These are phyloP conservation scores for Phalaenopsis equestris DNA, from an alignment of 106 monocot species.

Conservation along the genomic window DNA sequence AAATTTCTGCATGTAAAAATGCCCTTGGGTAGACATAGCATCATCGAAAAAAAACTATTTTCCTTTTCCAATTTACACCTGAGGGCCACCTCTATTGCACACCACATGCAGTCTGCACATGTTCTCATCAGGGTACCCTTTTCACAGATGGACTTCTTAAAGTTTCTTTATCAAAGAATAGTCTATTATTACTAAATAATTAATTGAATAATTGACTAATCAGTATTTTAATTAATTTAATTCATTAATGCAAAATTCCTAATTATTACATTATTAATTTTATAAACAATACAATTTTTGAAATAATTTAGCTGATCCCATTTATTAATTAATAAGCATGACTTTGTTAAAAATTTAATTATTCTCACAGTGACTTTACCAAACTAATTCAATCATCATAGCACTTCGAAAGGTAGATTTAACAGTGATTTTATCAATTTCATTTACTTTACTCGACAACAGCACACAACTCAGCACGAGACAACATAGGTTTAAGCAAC, in stretches of 20 bases:
- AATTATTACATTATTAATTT: neutral
- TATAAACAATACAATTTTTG: neutral
- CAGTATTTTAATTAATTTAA: neutral
- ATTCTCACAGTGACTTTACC: neutral
- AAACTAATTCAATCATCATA: neutral
- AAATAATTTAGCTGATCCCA: neutral
- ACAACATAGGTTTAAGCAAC: neutral
- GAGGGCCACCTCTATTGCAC: too few relatives aligned
- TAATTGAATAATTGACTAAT: too few relatives aligned
- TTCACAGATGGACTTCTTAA: too few relatives aligned
- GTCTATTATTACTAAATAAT: too few relatives aligned
- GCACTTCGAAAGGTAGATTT: neutral
- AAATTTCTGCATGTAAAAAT: too few relatives aligned
- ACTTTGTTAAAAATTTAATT: neutral
- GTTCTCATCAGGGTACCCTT: too few relatives aligned
- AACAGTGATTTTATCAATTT: neutral
- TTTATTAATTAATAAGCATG: neutral
- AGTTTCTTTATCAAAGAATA: too few relatives aligned
- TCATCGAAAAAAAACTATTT: too few relatives aligned
- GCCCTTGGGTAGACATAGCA: too few relatives aligned
- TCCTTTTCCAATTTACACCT: too few relatives aligned
- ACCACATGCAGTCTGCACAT: too few relatives aligned
- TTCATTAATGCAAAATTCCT: neutral
- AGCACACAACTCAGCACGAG: neutral
- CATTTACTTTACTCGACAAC: neutral